Percentiles rank a stretch among this genome's conserved stretches.
These are phyloP conservation scores for Aureobasidium sp. DNA, from an alignment of 2,329 filamentous ascomycete genomes.

Conservation along the genomic window DNA sequence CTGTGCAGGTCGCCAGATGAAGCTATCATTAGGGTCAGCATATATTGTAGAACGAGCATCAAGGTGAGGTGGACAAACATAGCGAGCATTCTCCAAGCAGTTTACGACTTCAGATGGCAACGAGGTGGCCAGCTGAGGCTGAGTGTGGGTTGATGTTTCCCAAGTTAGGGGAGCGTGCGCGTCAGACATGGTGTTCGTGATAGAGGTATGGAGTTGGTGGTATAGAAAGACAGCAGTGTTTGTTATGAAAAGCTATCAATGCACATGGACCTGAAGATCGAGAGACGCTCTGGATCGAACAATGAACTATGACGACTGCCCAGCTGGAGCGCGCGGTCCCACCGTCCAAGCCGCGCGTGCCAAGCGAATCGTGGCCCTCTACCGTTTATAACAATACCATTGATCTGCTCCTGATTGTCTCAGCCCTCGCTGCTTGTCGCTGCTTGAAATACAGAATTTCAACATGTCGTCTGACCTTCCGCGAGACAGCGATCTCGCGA, in stretches of 20 bases:
- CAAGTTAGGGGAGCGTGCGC: constrained; percentile 26
- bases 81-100: constrained; percentile 89
- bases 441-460: not conserved
- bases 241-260: not conserved
- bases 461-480: constrained; percentile 22
- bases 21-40: constrained; percentile 50
- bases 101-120: constrained; percentile 81
- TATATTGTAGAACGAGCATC: not conserved
- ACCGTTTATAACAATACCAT: constrained; percentile 4
- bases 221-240: not conserved
- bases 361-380: not conserved
- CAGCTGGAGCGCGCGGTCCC: constrained; percentile 1
- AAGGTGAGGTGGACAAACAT: constrained; percentile 51
- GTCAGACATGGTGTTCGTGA: constrained; percentile 21
- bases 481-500: constrained; percentile 19
- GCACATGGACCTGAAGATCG: not conserved
- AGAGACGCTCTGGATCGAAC: not conserved
- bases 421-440: no score
- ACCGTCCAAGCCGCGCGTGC: constrained; percentile 1
- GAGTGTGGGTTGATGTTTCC: constrained; percentile 57
- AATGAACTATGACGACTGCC: constrained; percentile 10
- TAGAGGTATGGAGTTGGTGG: not conserved
- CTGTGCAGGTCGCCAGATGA: constrained; percentile 83
- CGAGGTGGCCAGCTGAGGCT: constrained; percentile 60
- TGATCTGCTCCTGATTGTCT: not conserved